Evolutionary conservation across 768 basidiomycete species (phyloP).

Genomic region (Amanita exitialis): DNA sequence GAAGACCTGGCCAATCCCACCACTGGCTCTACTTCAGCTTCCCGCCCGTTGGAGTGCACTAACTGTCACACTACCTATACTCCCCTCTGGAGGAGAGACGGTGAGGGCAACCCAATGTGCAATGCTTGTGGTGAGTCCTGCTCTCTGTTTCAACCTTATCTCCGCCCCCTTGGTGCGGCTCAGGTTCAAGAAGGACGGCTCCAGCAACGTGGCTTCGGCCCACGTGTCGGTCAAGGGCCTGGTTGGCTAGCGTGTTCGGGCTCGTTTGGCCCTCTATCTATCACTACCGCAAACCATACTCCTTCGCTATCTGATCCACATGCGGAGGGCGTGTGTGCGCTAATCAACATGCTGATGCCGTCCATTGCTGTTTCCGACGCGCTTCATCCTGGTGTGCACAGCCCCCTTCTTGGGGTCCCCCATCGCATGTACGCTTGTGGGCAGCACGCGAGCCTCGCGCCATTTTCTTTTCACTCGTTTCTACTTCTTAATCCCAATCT

Average conservation of each 20-base stretch:
- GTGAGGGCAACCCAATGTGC: conserved; percentile 76
- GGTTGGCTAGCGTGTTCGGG: background rate
- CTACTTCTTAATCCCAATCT: conserved; percentile 8
- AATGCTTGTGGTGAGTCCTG: conserved; percentile 79
- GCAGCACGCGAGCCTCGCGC: background rate
- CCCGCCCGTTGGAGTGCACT: conserved; percentile 41
- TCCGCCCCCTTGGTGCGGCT: background rate
- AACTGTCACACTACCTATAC: conserved; percentile 74
- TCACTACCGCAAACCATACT: background rate
- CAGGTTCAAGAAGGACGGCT: background rate
- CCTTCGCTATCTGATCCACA: conserved; percentile 7
- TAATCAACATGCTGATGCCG: conserved; percentile 3
- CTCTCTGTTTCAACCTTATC: conserved; percentile 14
- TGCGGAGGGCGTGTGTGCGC: background rate
- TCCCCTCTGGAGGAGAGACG: conserved; percentile 78
- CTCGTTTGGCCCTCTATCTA: background rate
- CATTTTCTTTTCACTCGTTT: background rate
- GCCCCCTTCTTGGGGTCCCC: background rate
- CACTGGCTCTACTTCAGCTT: conserved; percentile 18
- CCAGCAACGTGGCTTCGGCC: background rate
- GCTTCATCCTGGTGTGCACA: background rate
- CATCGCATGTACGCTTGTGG: background rate
- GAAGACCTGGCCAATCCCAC: conserved; percentile 19
- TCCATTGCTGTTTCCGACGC: background rate
- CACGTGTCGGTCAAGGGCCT: conserved; percentile 2